phyloP scores from a whole-genome alignment of 352 stramenopile genomes.

The Globisporangium paroecandrum region DNA sequence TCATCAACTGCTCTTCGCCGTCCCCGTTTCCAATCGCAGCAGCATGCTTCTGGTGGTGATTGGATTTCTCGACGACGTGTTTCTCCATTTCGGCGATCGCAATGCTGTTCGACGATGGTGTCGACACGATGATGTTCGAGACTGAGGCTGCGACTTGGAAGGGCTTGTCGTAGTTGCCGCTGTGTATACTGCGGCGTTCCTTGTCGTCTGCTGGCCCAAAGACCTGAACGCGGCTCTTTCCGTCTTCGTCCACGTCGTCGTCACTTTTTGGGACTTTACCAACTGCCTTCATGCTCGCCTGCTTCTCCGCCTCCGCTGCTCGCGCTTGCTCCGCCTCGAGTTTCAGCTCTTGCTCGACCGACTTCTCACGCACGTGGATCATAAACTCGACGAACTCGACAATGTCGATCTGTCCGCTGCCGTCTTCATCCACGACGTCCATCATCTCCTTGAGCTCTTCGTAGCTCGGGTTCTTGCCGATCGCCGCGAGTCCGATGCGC shows the following conservation, averaged over 20 bases:
- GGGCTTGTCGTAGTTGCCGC: conserved; percentile 18
- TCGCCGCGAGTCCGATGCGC: conserved; percentile 70
- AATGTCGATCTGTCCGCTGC: conserved; percentile 82
- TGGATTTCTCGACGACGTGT: background rate
- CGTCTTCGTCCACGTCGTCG: conserved; percentile 5
- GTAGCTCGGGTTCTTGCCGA: conserved; percentile 76
- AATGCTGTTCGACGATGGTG: conserved; percentile 11
- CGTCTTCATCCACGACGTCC: conserved; percentile 82
- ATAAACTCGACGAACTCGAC: conserved; percentile 88
- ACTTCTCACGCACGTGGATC: conserved; percentile 76
- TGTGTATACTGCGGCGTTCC: conserved; percentile 4
- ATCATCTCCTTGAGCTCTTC: conserved; percentile 87
- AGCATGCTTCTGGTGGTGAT: background rate
- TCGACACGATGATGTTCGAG: conserved; percentile 23
- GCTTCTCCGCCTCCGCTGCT: conserved; percentile 17
- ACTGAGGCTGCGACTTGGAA: conserved; percentile 17
- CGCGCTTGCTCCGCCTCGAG: conserved; percentile 6
- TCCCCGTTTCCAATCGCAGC: background rate
- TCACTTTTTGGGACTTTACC: background rate
- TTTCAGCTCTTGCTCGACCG: conserved; percentile 39
- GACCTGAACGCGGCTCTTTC: conserved; percentile 14
- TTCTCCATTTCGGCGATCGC: background rate
- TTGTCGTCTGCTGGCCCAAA: conserved; percentile 14
- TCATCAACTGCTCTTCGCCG: conserved; percentile 11
- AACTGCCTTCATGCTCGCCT: background rate